A percentile compares a stretch with the other conserved stretches of the same genome.
These are phyloP conservation scores for Diaporthe citriasiana DNA, from an alignment of 2,329 filamentous ascomycete species.

Conservation along the genomic window DNA sequence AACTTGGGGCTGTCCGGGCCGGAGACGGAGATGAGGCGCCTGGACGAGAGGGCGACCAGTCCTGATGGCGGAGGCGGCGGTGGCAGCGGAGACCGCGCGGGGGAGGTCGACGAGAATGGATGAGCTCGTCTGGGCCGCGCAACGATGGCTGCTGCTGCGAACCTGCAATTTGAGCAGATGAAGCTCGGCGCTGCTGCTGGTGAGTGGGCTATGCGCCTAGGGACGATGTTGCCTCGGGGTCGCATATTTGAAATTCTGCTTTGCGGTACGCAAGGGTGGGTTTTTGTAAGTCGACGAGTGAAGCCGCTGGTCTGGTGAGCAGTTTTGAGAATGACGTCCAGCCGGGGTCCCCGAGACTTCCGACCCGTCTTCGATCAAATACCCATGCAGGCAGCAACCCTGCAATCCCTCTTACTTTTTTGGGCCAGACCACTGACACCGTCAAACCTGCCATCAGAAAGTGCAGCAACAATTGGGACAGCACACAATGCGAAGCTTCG, in stretches of 20 bases:
- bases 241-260: not conserved
- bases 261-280: not conserved
- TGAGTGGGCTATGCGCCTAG: not conserved
- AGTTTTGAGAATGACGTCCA: conserved; percentile 7
- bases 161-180: conserved; percentile 39
- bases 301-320: not conserved
- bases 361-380: not conserved
- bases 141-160: conserved; percentile 16
- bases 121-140: not conserved
- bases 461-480: not conserved
- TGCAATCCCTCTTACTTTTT: not conserved
- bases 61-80: conserved; percentile 61
- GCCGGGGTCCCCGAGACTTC: conserved; percentile 23
- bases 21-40: conserved; percentile 82
- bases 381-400: conserved; percentile 1
- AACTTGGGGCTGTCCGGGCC: conserved; percentile 87
- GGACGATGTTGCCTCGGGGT: conserved; percentile 4
- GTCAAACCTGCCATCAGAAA: not conserved
- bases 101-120: conserved; percentile 40
- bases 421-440: not conserved
- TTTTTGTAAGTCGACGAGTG: not conserved
- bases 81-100: conserved; percentile 46
- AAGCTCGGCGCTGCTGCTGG: conserved; percentile 26
- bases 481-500: not conserved
- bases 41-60: conserved; percentile 74